Percentiles rank a stretch among this genome's conserved stretches.
phyloP scores from a whole-genome alignment of 2,329 filamentous ascomycete genomes.

The Pseudogymnoascus sp. region DNA sequence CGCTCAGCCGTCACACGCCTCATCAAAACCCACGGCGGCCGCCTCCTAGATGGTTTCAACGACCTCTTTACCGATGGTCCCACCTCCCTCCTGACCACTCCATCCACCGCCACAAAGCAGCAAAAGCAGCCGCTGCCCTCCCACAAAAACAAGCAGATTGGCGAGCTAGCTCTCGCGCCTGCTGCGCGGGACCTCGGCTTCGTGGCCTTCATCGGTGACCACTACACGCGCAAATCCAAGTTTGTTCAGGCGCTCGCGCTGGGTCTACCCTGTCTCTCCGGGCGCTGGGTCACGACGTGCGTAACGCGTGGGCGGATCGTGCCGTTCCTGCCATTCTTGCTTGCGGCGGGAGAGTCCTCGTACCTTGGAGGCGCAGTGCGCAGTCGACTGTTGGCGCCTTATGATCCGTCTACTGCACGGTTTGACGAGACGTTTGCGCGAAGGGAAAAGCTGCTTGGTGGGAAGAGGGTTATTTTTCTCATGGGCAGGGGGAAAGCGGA shows the following conservation, averaged over 20 bases:
- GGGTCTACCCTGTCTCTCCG: constrained; percentile 75
- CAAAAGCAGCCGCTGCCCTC: constrained; percentile 14
- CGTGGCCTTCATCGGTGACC: constrained; percentile 76
- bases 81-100: constrained; percentile 22
- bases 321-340: constrained; percentile 71
- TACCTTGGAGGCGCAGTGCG: constrained; percentile 69
- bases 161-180: constrained; percentile 36
- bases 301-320: constrained; percentile 52
- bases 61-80: constrained; percentile 56
- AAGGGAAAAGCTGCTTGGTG: constrained; percentile 55
- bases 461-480: constrained; percentile 63
- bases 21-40: constrained; percentile 65
- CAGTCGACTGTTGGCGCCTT: constrained; percentile 60
- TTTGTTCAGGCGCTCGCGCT: constrained; percentile 92
- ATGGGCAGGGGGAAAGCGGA: constrained; percentile 55
- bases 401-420: constrained; percentile 47
- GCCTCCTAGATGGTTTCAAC: constrained; percentile 69
- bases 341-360: constrained; percentile 73
- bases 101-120: constrained; percentile 7
- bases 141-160: constrained; percentile 1
- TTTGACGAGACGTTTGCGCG: constrained; percentile 48
- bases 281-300: constrained; percentile 72
- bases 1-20: constrained; percentile 42
- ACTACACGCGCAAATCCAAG: constrained; percentile 78
- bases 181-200: constrained; percentile 57